These are phyloP conservation scores for Parietaria judaica DNA, from an alignment of 306 rosid genomes.

Conservation along the genomic window DNA sequence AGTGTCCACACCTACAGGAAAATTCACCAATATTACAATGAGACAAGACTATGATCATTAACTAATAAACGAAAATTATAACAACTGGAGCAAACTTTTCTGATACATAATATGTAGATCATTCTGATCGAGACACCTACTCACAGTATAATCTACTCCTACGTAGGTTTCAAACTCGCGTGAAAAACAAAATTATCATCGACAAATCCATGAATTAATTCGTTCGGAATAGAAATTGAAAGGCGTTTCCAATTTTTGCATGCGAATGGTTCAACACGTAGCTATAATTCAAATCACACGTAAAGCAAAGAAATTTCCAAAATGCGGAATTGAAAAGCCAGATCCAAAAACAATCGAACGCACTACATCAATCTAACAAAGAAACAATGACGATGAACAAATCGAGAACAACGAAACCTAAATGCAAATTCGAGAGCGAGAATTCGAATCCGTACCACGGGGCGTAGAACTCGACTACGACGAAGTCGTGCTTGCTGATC, in stretches of 20 bases:
- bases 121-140: not conserved
- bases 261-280: constrained; percentile 9
- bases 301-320: not conserved
- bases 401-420: not conserved
- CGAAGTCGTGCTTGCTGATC: constrained; percentile 62
- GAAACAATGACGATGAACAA: not conserved
- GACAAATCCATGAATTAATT: not conserved
- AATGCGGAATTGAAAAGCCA: constrained; percentile 9
- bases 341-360: constrained; percentile 21
- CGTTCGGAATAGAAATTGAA: not conserved
- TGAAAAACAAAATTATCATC: not conserved
- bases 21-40: not conserved
- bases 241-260: constrained; percentile 1
- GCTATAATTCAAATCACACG: not conserved
- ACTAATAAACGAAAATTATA: not conserved
- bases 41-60: not conserved
- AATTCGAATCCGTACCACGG: constrained; percentile 49
- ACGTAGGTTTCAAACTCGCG: no score
- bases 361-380: not conserved
- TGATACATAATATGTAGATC: no score
- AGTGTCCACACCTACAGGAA: constrained; percentile 87
- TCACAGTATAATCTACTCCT: no score
- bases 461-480: constrained; percentile 91
- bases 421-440: not conserved
- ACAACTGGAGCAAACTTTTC: no score